Evolutionary conservation across 2,329 filamentous ascomycete genomes (phyloP).

Genomic region (Fusarium redolens): DNA sequence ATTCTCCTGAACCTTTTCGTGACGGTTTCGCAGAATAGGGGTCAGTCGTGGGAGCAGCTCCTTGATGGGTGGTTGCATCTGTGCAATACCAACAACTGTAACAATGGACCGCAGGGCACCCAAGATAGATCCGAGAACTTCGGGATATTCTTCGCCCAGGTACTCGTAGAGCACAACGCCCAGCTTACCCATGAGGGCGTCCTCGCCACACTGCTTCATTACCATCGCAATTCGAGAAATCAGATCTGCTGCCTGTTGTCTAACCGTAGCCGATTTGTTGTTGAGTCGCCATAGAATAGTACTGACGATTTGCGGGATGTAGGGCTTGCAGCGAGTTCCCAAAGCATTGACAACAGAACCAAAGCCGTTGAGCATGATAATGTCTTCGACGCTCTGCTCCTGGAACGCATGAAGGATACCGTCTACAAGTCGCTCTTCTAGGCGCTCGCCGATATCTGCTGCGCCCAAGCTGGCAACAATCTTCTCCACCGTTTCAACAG

Average conservation of each 20-base stretch:
- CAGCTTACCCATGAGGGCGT: conserved; percentile 94
- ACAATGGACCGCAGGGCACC: conserved; percentile 96
- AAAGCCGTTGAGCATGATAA: conserved; percentile 96
- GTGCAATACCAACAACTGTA: conserved; percentile 95
- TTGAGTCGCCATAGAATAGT: conserved; percentile 97
- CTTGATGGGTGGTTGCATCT: conserved; percentile 98
- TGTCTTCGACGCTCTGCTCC: conserved; percentile 95
- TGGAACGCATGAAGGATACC: conserved; percentile 97
- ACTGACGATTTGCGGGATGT: conserved; percentile 95
- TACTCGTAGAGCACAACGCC: conserved; percentile 97
- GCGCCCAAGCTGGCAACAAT: conserved; percentile 92
- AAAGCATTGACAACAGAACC: conserved; percentile 97
- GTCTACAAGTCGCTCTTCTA: conserved; percentile 94
- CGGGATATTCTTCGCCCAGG: conserved; percentile 96
- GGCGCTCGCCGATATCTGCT: conserved; percentile 89
- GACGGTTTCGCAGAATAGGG: conserved; percentile 96
- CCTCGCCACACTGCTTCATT: conserved; percentile 98
- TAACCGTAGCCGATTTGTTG: conserved; percentile 96
- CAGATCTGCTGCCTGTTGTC: conserved; percentile 95
- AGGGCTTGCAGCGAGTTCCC: conserved; percentile 93
- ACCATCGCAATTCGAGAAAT: conserved; percentile 98
- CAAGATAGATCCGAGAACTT: conserved; percentile 95
- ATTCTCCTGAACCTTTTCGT: conserved; percentile 99
- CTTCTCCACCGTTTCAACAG: conserved; percentile 97
- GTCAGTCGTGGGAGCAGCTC: conserved; percentile 94